phyloP scores from a whole-genome alignment of 2,329 filamentous ascomycete genomes.

The Talaromyces sp. region DNA sequence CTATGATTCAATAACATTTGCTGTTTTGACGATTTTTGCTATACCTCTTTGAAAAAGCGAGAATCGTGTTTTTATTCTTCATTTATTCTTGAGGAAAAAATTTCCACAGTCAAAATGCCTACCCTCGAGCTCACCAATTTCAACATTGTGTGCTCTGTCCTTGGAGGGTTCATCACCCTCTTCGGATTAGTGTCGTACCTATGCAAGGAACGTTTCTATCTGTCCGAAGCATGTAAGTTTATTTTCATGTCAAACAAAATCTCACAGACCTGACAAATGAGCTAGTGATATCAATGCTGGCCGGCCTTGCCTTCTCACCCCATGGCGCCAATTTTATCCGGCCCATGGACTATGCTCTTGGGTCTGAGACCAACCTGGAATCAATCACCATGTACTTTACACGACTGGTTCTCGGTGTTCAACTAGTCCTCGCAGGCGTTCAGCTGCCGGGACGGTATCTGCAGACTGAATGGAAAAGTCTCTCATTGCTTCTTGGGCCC shows the following conservation, averaged over 20 bases:
- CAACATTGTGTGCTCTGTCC: constrained; percentile 72
- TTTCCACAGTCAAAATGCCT: constrained; percentile 44
- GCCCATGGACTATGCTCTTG: constrained; percentile 67
- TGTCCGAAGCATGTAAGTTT: constrained; percentile 77
- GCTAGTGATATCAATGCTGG: constrained; percentile 74
- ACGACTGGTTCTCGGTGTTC: constrained; percentile 80
- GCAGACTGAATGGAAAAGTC: constrained; percentile 67
- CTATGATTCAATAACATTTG: constrained; percentile 35
- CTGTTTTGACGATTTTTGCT: constrained; percentile 13
- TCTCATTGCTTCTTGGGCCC: constrained; percentile 70
- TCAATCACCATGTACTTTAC: constrained; percentile 77
- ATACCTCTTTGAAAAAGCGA: background rate
- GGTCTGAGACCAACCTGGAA: constrained; percentile 54
- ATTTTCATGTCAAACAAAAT: no score
- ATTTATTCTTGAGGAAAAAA: background rate
- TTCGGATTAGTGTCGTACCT: constrained; percentile 88
- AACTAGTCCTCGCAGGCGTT: constrained; percentile 81
- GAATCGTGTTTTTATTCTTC: background rate
- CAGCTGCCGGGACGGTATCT: constrained; percentile 82
- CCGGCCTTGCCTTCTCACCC: constrained; percentile 73
- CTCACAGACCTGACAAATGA: background rate
- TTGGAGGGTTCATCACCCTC: constrained; percentile 84
- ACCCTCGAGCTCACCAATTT: constrained; percentile 65
- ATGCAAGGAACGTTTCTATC: constrained; percentile 81
- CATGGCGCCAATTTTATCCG: constrained; percentile 69